Base-by-base conservation (phyloP, 2,329 filamentous ascomycete genomes). In the Microthyrium microscopicum region DNA sequence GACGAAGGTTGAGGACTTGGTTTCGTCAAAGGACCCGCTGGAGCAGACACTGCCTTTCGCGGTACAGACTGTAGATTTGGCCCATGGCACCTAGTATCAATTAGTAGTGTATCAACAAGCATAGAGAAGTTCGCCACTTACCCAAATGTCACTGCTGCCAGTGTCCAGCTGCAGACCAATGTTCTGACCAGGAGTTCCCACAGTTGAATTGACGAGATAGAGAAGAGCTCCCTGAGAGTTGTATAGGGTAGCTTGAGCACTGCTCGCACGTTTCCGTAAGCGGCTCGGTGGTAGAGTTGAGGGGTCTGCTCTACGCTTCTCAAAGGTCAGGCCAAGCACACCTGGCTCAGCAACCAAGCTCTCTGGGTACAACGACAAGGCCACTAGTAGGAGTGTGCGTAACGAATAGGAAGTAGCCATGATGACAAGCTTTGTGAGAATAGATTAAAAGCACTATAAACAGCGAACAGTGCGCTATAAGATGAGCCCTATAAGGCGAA, bases 1-100 rank as follows among this genome's bases (percentile, higher is more conserved):
- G 21, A 64, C 47, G 53, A 85, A 87, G 3, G 82, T 80, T 3
- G 78, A 82, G 0, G 83, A 92, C 1, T 62, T 54, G 49, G 79
- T 77, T 25, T 78, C 66, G 27, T 57, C 52, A 53, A 84, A 92
- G 1, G 72, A 71, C 11, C 80, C 81, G 1, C 70, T 66, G n/a
- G 55, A 56, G 5, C 53, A 46, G 47, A 81, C 87, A 11, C 61
- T 49, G 2, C 52, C 49, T 1, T 48, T 45, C 4, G 52, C 46
- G 5, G 48, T 45, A 49, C 82, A 91, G 11, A 80, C 53, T 1
- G 45, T 37, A 1, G 79, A 85, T 31, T 51, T 53, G 3, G 62
- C 56, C 3, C 72, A 67, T 28, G 35, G 35, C 11, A 37, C 22
- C 22, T 25, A 13, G 9, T 9, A 9, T 25, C 22, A 9, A 9